These are phyloP conservation scores for Pyrenophora seminiperda DNA, from an alignment of 2,329 filamentous ascomycete genomes.

Conservation along the genomic window DNA sequence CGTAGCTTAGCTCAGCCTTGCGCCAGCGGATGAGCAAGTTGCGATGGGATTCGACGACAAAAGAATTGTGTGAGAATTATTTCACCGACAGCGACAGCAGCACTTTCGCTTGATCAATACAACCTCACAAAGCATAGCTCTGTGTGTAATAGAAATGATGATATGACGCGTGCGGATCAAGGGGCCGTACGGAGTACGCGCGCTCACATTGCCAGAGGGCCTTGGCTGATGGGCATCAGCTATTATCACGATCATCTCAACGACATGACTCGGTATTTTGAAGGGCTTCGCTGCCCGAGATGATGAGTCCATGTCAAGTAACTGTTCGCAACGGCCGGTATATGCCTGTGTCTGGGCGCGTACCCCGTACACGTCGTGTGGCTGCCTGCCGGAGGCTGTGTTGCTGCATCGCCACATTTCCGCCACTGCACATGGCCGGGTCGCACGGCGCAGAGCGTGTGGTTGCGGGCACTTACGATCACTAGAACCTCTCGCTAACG, in stretches of 20 bases:
- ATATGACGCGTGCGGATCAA: too few species aligned
- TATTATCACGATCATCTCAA: too few species aligned
- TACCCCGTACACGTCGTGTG: neutral
- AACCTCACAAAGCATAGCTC: too few species aligned
- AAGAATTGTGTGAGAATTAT: neutral
- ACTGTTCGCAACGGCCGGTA: too few species aligned
- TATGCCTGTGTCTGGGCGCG: neutral
- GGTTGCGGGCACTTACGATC: neutral
- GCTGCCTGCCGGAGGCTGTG: constrained; percentile 5
- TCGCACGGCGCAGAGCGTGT: constrained; percentile 3
- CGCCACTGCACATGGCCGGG: neutral
- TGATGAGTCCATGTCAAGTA: too few species aligned
- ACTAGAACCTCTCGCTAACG: neutral
- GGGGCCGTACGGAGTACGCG: too few species aligned
- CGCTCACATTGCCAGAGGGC: too few species aligned
- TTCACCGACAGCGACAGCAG: neutral
- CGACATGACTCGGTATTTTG: too few species aligned
- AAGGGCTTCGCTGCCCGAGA: too few species aligned
- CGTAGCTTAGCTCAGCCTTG: constrained; percentile 10
- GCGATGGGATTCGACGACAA: neutral
- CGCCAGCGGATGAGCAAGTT: constrained; percentile 5
- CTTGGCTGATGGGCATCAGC: too few species aligned
- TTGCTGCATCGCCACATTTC: constrained; percentile 9
- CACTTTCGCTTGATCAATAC: neutral
- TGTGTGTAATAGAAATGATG: too few species aligned